phyloP scores from a whole-genome alignment of 202 grass and related monocot species.

The Panicum hallii region DNA sequence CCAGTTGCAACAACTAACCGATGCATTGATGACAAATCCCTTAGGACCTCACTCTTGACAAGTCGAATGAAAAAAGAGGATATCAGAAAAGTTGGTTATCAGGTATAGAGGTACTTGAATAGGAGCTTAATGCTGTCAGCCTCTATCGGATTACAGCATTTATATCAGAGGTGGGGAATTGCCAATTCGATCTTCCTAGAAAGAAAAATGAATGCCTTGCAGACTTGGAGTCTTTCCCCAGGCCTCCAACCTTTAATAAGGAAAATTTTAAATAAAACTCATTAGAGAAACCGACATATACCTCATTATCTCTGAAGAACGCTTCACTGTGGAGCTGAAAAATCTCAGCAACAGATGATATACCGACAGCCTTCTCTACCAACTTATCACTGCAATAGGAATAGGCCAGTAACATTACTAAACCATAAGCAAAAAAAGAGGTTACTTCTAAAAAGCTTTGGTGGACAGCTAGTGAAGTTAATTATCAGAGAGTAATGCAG shows the following conservation, averaged over 20 bases:
- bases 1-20: conserved; percentile 95
- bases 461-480: conserved; percentile 30
- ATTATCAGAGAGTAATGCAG: conserved; percentile 40
- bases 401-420: conserved; percentile 24
- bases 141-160: not conserved
- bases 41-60: conserved; percentile 84
- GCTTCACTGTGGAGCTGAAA: conserved; percentile 89
- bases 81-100: conserved; percentile 51
- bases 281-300: conserved; percentile 43
- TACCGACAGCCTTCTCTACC: conserved; percentile 85
- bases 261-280: not conserved
- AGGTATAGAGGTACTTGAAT: conserved; percentile 33
- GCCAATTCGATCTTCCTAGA: conserved; percentile 39
- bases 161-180: conserved; percentile 7
- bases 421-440: conserved; percentile 25
- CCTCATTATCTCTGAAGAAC: conserved; percentile 99
- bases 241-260: conserved; percentile 2
- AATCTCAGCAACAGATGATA: conserved; percentile 86
- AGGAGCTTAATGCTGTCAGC: conserved; percentile 1
- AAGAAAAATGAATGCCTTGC: not conserved
- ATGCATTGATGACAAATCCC: conserved; percentile 86
- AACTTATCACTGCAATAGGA: conserved; percentile 79
- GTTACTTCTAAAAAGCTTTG: conserved; percentile 25
- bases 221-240: conserved; percentile 14
- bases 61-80: conserved; percentile 52